Base-by-base conservation (phyloP, 2,329 filamentous ascomycete species). In the Colletotrichum lindemuthianum region DNA sequence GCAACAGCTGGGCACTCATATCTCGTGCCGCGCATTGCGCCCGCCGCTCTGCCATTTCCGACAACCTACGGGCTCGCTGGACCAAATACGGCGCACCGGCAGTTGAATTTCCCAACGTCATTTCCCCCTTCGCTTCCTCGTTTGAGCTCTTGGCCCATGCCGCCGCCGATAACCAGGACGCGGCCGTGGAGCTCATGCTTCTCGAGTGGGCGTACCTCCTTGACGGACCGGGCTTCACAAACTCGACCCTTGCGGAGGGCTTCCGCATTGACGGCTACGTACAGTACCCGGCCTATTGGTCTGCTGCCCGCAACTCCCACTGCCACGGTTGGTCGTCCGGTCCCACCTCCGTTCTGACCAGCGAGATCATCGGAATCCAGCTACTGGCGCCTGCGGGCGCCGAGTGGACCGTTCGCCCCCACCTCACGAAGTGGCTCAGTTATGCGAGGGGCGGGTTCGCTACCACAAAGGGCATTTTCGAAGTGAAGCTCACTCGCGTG, bases 1-100 rank as follows among this genome's bases (percentile, higher is more conserved):
- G 80, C 13, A 84, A 84, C 66, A 79, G 78, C 68, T 79, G 84
- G 75, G 80, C 81, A 3, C 73, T 84, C 12, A 58, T 72, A 16
- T 74, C 32, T 12, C 64, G 67, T 7, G 66, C 69, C 6, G 68
- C 67, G 0, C 71, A 74, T 58, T 70, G 68, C 15, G 56, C 53
- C 9, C 58, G 65, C 4, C 36, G 63, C 6, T 36, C 15, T 11
- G 40, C 34, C 12, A 72, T 83, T 54, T 80, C 77, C 34, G 58
- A 66, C 3, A 72, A 73, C n/a, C 74, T 84, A 0, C 70, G 71
- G 9, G 67, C 74, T 10, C 75, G 79, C 59, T 83, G 82, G 81
- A 78, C 73, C 5, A 71, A 72, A 4, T 79, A 79, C 66, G 81
- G 82, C n/a, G 78, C 81, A 4, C 80, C 79, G 4, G 77, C 80